phyloP scores from a whole-genome alignment of 169 alveolate species.

The Plasmodium ovale region DNA sequence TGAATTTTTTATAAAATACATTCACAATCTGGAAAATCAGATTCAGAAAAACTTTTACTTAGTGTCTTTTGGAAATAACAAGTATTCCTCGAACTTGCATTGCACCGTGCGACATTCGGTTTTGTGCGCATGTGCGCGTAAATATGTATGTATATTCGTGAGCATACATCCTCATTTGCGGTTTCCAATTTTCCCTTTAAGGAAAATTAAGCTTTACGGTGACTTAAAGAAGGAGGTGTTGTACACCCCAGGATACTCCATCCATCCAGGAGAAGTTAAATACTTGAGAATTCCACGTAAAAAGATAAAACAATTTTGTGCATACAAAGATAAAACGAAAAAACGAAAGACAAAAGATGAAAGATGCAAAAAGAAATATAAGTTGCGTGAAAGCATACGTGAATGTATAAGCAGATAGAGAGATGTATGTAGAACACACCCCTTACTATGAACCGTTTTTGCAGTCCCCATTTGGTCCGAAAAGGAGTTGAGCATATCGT shows the following conservation, averaged over 20 bases:
- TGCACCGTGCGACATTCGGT: no score
- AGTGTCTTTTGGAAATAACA: constrained; percentile 57
- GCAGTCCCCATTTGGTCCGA: constrained; percentile 85
- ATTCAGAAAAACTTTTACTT: constrained; percentile 55
- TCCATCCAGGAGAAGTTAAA: constrained; percentile 82
- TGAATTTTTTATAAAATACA: constrained; percentile 71
- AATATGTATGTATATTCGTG: not conserved
- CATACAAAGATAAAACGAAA: no score
- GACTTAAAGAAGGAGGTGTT: constrained; percentile 64
- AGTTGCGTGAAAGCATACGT: not conserved
- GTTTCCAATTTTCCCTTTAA: constrained; percentile 2
- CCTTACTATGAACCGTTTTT: not conserved
- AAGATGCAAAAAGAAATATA: no score
- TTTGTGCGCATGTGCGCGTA: not conserved
- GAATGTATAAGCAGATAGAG: not conserved
- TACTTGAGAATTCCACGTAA: constrained; percentile 79
- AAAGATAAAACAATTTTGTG: not conserved
- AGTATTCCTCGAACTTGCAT: constrained; percentile 15
- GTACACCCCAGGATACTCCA: constrained; percentile 84
- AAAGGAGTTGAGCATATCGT: constrained; percentile 82
- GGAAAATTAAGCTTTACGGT: constrained; percentile 65
- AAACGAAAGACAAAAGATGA: no score
- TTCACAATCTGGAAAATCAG: constrained; percentile 72
- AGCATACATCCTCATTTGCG: not conserved
- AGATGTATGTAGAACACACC: not conserved